A percentile compares a stretch with the other conserved stretches of the same genome.
Conservation (phyloP, 116 monocot genomes). For the Cymodocea nodosa region DNA sequence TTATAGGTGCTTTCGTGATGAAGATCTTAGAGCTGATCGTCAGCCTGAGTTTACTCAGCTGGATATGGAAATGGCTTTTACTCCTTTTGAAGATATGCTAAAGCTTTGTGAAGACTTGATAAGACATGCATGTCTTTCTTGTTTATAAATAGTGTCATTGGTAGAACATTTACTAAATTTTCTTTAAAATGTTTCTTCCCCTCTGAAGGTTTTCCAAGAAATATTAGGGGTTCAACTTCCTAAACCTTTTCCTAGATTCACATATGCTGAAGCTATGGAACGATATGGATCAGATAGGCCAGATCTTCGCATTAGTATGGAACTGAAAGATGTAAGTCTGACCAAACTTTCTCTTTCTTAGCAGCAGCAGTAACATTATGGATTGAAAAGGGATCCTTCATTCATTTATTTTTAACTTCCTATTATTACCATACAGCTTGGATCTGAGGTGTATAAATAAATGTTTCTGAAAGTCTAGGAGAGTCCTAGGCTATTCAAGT, state of each 20-base stretch:
- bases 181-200: neutral
- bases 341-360: neutral
- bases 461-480: too few relatives aligned
- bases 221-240: slow-evolving; percentile 64
- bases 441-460: too few relatives aligned
- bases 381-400: too few relatives aligned
- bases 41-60: slow-evolving; percentile 99
- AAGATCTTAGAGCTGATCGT: slow-evolving; percentile 95
- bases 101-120: slow-evolving; percentile 84
- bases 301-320: slow-evolving; percentile 82
- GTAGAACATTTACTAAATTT: neutral
- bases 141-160: neutral
- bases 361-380: too few relatives aligned
- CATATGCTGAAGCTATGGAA: slow-evolving; percentile 86
- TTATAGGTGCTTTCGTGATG: slow-evolving; percentile 93
- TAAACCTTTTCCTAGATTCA: slow-evolving; percentile 81
- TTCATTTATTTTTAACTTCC: too few relatives aligned
- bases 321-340: slow-evolving; percentile 67
- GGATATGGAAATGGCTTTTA: slow-evolving; percentile 97
- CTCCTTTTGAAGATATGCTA: slow-evolving; percentile 93
- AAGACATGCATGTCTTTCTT: slow-evolving; percentile 55
- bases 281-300: slow-evolving; percentile 89
- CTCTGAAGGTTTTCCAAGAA: slow-evolving; percentile 68
- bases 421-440: too few relatives aligned
- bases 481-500: too few relatives aligned